Percentiles rank a stretch among this genome's conserved stretches.
Conservation (phyloP, 1,139 yeast species). For the Debaryomyces subglobosus region DNA sequence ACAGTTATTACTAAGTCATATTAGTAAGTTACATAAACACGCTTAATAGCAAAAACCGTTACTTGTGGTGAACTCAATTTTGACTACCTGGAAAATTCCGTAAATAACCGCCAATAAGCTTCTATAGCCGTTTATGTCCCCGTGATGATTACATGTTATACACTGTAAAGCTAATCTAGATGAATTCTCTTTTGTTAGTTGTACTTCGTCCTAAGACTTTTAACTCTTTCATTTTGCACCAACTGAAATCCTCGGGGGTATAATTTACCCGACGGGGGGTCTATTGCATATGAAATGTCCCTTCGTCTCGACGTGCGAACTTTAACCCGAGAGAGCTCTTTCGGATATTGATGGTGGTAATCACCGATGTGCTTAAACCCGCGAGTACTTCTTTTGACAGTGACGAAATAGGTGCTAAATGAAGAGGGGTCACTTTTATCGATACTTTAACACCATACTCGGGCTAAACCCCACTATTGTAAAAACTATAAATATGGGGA, state of each 20-base stretch:
- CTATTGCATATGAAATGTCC: background rate
- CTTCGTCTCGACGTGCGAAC: background rate
- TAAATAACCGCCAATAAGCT: background rate
- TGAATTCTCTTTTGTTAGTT: background rate
- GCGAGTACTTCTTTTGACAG: background rate
- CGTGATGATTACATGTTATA: background rate
- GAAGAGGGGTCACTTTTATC: background rate
- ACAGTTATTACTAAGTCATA: background rate
- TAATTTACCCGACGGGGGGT: background rate
- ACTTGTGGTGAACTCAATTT: background rate
- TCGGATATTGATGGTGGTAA: background rate
- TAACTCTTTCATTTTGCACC: background rate
- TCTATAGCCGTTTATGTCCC: background rate
- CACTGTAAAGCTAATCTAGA: background rate
- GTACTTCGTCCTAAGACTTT: background rate
- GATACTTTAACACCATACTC: background rate
- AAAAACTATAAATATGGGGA: background rate
- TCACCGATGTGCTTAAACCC: background rate
- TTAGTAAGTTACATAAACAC: background rate
- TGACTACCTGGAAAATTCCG: background rate
- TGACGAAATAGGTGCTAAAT: background rate
- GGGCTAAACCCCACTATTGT: conserved; percentile 3
- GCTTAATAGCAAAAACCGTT: background rate
- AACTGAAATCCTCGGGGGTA: background rate
- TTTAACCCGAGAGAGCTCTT: background rate